These are phyloP conservation scores for Beauveria asiatica DNA, from an alignment of 2,329 filamentous ascomycete species.

Conservation along the genomic window DNA sequence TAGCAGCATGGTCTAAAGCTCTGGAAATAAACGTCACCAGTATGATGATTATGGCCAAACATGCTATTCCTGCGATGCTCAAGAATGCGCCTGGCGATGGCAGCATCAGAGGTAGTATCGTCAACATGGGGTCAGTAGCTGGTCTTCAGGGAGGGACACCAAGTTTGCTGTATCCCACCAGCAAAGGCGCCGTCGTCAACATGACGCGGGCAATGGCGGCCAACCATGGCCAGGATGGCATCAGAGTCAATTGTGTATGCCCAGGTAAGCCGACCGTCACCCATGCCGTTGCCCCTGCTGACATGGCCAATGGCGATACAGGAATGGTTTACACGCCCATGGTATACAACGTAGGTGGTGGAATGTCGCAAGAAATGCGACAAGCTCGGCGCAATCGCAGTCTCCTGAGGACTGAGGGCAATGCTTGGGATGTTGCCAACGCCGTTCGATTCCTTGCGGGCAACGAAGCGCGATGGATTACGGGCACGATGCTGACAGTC, in stretches of 20 bases:
- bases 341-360: conserved; percentile 26
- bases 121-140: conserved; percentile 57
- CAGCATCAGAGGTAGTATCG: conserved; percentile 40
- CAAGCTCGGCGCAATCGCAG: conserved; percentile 29
- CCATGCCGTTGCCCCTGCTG: background rate
- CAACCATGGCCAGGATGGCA: conserved; percentile 35
- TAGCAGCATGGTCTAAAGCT: conserved; percentile 46
- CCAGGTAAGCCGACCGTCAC: conserved; percentile 23
- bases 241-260: conserved; percentile 42
- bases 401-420: conserved; percentile 33
- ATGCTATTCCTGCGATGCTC: conserved; percentile 51
- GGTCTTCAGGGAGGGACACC: conserved; percentile 40
- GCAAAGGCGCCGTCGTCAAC: conserved; percentile 40
- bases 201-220: conserved; percentile 45
- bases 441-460: conserved; percentile 32
- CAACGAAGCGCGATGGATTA: conserved; percentile 35
- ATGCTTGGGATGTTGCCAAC: conserved; percentile 33
- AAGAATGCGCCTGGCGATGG: conserved; percentile 33
- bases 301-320: background rate
- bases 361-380: conserved; percentile 31
- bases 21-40: conserved; percentile 55
- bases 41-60: conserved; percentile 58
- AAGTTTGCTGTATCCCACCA: conserved; percentile 37
- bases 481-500: conserved; percentile 31
- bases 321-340: conserved; percentile 41